A percentile compares a stretch with the other conserved stretches of the same genome.
phyloP scores from a whole-genome alignment of 2,329 filamentous ascomycete species.

The Phialophora chinensis region DNA sequence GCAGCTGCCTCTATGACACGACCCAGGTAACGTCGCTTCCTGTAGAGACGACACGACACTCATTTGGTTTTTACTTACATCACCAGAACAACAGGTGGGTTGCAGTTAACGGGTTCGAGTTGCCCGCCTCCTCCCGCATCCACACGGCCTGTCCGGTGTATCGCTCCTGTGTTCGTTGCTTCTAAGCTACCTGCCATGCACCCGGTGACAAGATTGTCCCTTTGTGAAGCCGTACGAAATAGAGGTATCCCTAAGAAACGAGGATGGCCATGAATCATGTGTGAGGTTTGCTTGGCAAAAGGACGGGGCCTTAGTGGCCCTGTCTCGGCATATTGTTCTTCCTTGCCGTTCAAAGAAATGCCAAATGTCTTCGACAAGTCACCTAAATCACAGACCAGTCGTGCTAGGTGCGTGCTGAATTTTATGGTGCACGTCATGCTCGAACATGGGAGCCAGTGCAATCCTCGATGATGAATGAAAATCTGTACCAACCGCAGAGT shows the following conservation, averaged over 20 bases:
- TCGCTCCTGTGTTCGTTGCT: neutral
- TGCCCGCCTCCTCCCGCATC: constrained; percentile 2
- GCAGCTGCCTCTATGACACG: neutral
- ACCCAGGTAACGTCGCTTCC: neutral
- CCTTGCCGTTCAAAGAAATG: neutral
- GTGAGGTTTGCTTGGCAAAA: neutral
- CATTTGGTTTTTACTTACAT: neutral
- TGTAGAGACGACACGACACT: neutral
- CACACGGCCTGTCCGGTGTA: neutral
- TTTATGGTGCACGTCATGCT: neutral
- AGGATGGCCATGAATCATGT: neutral
- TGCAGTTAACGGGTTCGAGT: neutral
- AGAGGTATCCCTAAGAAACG: neutral
- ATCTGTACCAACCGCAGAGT: neutral
- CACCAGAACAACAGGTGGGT: neutral
- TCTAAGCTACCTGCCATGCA: neutral
- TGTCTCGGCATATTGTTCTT: neutral
- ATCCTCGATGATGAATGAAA: neutral
- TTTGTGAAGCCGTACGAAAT: neutral
- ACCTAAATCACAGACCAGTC: neutral
- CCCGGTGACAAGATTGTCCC: neutral
- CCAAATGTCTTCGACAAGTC: neutral
- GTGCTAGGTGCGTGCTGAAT: neutral
- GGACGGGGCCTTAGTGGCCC: neutral
- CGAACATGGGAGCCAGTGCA: neutral